A percentile compares a stretch with the other conserved stretches of the same genome.
These are phyloP conservation scores for Boletellus ananiceps DNA, from an alignment of 768 basidiomycete genomes.

Conservation along the genomic window DNA sequence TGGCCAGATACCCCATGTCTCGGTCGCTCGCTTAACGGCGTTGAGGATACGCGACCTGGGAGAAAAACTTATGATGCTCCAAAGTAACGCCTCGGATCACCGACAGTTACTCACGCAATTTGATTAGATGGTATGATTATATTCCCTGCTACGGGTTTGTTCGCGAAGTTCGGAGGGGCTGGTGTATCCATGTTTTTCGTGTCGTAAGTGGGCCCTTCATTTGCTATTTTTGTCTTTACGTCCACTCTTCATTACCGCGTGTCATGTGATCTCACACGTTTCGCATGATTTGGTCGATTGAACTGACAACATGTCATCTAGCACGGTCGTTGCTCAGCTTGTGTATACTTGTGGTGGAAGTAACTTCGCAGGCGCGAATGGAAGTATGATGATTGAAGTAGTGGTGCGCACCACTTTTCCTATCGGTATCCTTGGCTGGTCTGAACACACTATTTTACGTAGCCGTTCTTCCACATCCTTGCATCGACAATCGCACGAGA, in stretches of 20 bases:
- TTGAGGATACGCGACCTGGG: slow-evolving; percentile 1
- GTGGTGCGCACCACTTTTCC: slow-evolving; percentile 53
- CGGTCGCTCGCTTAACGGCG: slow-evolving; percentile 4
- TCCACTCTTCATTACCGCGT: slow-evolving; percentile 4
- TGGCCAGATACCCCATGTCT: not conserved
- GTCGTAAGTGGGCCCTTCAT: slow-evolving; percentile 42
- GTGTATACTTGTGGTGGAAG: slow-evolving; percentile 84
- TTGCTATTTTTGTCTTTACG: not conserved
- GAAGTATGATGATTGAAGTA: slow-evolving; percentile 98
- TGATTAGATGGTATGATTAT: slow-evolving; percentile 87
- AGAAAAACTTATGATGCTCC: not conserved
- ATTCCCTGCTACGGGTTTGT: slow-evolving; percentile 81
- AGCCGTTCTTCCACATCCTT: slow-evolving; percentile 96
- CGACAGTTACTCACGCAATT: slow-evolving; percentile 2
- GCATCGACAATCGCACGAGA: slow-evolving; percentile 68
- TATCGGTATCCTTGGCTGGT: not conserved
- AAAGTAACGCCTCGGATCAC: not conserved
- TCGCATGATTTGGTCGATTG: not conserved
- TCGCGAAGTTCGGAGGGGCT: slow-evolving; percentile 74
- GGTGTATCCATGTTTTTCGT: slow-evolving; percentile 97
- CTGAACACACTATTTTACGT: not conserved
- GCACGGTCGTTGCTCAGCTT: slow-evolving; percentile 75
- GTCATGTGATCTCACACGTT: not conserved
- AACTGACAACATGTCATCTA: slow-evolving; percentile 24
- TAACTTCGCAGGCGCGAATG: slow-evolving; percentile 85